These are phyloP conservation scores for Coffea eugenioides DNA, from an alignment of 257 asterid species.

Conservation along the genomic window DNA sequence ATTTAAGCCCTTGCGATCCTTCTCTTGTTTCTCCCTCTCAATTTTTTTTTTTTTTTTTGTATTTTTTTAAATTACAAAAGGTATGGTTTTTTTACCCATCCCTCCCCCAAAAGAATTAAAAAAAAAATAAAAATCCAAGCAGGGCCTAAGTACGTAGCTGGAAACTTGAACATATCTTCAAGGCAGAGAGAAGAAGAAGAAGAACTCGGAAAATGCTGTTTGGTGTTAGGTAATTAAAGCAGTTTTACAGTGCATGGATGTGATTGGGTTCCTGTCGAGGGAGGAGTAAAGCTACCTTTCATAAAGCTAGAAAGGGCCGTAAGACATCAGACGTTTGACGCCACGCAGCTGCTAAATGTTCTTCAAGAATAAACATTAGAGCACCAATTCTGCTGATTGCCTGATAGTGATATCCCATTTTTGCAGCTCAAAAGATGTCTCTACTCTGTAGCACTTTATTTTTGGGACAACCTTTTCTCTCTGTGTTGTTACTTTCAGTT, in stretches of 20 bases:
- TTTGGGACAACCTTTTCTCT: not conserved
- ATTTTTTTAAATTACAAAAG: too few species aligned
- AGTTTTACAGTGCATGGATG: not conserved
- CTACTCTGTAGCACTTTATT: too few species aligned
- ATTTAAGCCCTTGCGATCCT: too few species aligned
- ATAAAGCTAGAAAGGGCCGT: conserved; percentile 9
- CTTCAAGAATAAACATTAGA: not conserved
- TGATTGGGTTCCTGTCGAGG: not conserved
- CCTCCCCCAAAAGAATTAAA: too few species aligned
- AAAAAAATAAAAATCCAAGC: not conserved
- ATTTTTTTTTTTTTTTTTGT: too few species aligned
- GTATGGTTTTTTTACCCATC: too few species aligned
- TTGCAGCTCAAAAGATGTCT: not conserved
- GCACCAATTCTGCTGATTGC: not conserved
- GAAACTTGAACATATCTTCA: not conserved
- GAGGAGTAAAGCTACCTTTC: conserved; percentile 8
- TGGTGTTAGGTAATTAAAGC: not conserved
- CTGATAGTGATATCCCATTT: not conserved
- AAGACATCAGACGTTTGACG: not conserved
- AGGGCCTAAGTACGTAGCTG: not conserved
- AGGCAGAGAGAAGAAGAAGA: not conserved
- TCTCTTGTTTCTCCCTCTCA: too few species aligned
- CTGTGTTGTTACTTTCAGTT: not conserved
- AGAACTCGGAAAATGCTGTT: not conserved
- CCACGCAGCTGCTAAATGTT: not conserved